These are phyloP conservation scores for Medicago lupulina DNA, from an alignment of 306 rosid species.

Conservation along the genomic window DNA sequence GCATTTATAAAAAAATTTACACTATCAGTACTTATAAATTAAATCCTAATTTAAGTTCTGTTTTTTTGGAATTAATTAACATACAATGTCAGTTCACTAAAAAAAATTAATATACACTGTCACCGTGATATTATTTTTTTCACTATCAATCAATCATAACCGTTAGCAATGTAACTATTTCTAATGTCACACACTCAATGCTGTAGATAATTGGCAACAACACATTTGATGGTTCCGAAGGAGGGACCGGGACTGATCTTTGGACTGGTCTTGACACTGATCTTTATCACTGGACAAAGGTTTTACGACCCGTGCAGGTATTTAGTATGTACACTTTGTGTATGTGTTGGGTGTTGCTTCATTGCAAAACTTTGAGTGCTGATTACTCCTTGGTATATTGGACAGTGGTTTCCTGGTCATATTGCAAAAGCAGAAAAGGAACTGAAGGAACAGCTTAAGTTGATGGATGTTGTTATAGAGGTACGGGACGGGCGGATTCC, in stretches of 20 bases:
- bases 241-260: slow-evolving; percentile 50
- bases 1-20: no score
- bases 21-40: no score
- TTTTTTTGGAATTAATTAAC: no score
- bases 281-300: slow-evolving; percentile 88
- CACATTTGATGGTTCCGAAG: slow-evolving; percentile 40
- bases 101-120: no score
- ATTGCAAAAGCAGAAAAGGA: slow-evolving; percentile 96
- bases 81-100: no score
- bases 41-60: no score
- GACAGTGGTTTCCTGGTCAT: slow-evolving; percentile 99
- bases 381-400: slow-evolving; percentile 42
- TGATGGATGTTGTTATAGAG: slow-evolving; percentile 96
- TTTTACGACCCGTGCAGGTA: slow-evolving; percentile 91
- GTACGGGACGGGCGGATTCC: slow-evolving; percentile 95
- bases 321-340: not conserved
- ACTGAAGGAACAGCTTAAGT: slow-evolving; percentile 80
- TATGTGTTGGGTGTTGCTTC: not conserved
- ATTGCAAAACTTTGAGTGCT: slow-evolving; percentile 29
- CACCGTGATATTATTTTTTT: no score
- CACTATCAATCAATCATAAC: no score
- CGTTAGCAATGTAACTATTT: no score
- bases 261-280: slow-evolving; percentile 79
- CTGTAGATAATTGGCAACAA: slow-evolving; percentile 74
- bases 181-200: not conserved